phyloP scores from a whole-genome alignment of 495 filamentous ascomycete genomes.

The Chaetomidium leptoderma region DNA sequence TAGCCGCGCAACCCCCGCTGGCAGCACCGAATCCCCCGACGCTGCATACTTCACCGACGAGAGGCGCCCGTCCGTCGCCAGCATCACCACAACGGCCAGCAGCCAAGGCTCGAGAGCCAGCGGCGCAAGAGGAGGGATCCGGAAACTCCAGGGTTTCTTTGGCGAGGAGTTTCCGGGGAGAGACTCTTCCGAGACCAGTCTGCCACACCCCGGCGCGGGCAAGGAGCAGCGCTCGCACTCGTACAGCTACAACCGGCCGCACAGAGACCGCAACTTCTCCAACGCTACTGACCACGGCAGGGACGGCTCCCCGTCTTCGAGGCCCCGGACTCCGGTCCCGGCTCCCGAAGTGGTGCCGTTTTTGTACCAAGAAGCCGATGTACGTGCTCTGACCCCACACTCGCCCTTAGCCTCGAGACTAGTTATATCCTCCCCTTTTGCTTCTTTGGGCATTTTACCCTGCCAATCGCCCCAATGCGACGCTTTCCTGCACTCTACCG shows the following conservation, averaged over 20 bases:
- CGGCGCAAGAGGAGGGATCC: conserved; percentile 57
- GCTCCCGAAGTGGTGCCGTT: conserved; percentile 95
- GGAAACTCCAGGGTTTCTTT: conserved; percentile 79
- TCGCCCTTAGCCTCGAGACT: conserved; percentile 12
- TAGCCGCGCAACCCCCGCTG: conserved; percentile 46
- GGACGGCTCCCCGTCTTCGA: conserved; percentile 64
- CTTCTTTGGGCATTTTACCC: conserved; percentile 4
- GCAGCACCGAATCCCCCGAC: conserved; percentile 64
- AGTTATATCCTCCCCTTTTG: conserved; percentile 10
- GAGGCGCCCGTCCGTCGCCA: conserved; percentile 83
- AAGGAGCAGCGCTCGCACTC: conserved; percentile 53
- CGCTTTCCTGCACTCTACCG: neutral
- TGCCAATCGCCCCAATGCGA: conserved; percentile 1
- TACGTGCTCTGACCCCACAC: conserved; percentile 40
- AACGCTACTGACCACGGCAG: conserved; percentile 57
- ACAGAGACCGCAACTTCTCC: conserved; percentile 71
- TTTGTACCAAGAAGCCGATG: conserved; percentile 84
- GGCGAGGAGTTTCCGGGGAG: conserved; percentile 73
- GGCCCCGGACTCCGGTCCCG: conserved; percentile 78
- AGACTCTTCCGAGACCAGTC: conserved; percentile 70
- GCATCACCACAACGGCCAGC: conserved; percentile 77
- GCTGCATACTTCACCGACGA: conserved; percentile 64
- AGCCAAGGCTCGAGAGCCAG: conserved; percentile 87
- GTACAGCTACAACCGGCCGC: conserved; percentile 54
- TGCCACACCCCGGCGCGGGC: conserved; percentile 49